Evolutionary conservation across 352 stramenopile genomes (phyloP).

Genomic region (Globisporangium paddicum): DNA sequence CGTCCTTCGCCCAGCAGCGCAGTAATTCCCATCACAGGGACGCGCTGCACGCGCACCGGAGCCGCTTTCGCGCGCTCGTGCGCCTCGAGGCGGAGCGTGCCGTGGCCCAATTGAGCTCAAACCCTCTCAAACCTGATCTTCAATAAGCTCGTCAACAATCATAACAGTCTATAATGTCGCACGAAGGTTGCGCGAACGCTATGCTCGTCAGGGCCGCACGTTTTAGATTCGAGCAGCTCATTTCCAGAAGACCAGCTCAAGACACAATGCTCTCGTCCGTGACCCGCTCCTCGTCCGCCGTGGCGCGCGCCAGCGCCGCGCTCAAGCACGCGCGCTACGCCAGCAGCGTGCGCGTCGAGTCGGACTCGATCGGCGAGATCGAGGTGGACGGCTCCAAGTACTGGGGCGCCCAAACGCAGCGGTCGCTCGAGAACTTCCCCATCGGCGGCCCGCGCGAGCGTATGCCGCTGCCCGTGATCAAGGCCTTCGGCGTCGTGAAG

Average conservation of each 20-base stretch:
- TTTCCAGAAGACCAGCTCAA: background rate
- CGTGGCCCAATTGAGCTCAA: conserved; percentile 3
- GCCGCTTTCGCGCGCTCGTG: conserved; percentile 18
- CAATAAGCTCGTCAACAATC: background rate
- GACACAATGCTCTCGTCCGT: conserved; percentile 26
- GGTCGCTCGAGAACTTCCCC: conserved; percentile 94
- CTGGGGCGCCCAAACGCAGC: conserved; percentile 94
- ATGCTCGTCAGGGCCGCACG: conserved; percentile 5
- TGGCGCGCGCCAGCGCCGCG: conserved; percentile 24
- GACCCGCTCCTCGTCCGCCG: conserved; percentile 14
- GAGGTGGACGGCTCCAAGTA: conserved; percentile 81
- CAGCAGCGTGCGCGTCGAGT: conserved; percentile 49
- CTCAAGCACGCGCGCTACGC: conserved; percentile 30
- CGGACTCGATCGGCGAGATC: conserved; percentile 79
- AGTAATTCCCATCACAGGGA: background rate
- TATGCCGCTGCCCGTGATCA: conserved; percentile 94
- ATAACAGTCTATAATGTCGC: background rate
- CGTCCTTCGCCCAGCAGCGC: conserved; percentile 8
- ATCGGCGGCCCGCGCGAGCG: conserved; percentile 87
- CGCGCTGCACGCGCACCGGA: conserved; percentile 8
- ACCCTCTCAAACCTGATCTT: background rate
- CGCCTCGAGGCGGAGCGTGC: conserved; percentile 17
- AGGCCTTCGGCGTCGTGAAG: conserved; percentile 93
- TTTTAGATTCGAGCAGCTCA: background rate
- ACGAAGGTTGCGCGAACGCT: background rate